Base-by-base conservation (phyloP, 176 grass and related monocot species). In the Miscanthus lutarioriparius region DNA sequence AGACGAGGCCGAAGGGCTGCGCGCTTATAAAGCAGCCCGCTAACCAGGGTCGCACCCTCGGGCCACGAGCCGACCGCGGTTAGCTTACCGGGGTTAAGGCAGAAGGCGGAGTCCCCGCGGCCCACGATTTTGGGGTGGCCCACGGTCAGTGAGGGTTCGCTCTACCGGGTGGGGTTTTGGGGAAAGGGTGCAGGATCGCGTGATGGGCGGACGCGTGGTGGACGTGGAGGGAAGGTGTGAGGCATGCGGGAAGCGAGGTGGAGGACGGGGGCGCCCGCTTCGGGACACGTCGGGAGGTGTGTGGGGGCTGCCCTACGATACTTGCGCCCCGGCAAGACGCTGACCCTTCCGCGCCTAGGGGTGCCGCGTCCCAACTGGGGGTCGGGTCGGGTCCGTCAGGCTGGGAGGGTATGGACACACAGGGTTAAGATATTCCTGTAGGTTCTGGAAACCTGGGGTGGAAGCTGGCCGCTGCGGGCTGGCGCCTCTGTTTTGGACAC, bases 281-380 rank as follows among this genome's bases (percentile, higher is more conserved):
- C 25, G 44, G 94, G 94, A 97, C 92, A 97, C 92, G 94, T 90
- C 75, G 66, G 17, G 78, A 8, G 38, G 35, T 6, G n/a, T 8
- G 74, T 36, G 47, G 36, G 23, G 3, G 11, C 23, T 45, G 70
- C 36, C 64, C 48, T 70, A 28, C 16, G 73, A 36, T n/a, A 38
- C 56, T 59, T n/a, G 23, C 32, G 32, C 39, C 39, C 41, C 40
- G 44, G 32, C 70, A 22, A 38, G 13, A 15, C 13, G 11, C 36
- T n/a, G 67, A 2, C 67, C 36, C 67, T 20, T n/a, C 53, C 7
- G 8, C 0, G 41, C 11, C 23, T n/a, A 39, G 67, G 67, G 36
- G 1, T 25, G 38, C 2, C 9, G 4, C 30, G 14, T 41, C 40
- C 9, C 40, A 41, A 10, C 40, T 8, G 9, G 40, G 75, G 11